Conservation (phyloP, 2,329 filamentous ascomycete genomes). For the Colletotrichum godetiae region DNA sequence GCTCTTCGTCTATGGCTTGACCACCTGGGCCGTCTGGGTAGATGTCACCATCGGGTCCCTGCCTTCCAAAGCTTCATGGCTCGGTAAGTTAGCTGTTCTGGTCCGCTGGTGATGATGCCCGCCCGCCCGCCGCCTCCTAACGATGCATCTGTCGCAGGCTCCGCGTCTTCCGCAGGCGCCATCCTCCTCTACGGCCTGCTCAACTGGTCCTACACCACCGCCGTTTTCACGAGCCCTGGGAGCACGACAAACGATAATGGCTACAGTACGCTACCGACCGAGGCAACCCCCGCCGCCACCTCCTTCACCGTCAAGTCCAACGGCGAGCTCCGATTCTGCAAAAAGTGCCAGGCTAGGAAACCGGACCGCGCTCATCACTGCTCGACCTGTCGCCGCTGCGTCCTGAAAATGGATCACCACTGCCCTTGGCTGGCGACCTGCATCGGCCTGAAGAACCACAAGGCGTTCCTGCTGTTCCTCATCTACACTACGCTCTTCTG, state of each 20-base stretch:
- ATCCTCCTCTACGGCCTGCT: constrained; percentile 80
- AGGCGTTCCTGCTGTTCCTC: constrained; percentile 92
- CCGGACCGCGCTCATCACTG: constrained; percentile 97
- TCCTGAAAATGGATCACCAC: constrained; percentile 99
- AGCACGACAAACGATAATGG: constrained; percentile 72
- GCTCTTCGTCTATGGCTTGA: constrained; percentile 86
- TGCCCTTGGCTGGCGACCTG: constrained; percentile 98
- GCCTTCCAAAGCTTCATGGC: constrained; percentile 63
- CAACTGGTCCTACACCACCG: constrained; percentile 90
- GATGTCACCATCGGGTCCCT: constrained; percentile 77
- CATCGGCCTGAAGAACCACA: constrained; percentile 94
- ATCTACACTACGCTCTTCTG: constrained; percentile 90
- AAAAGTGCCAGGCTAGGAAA: constrained; percentile 95
- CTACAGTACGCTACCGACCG: constrained; percentile 86
- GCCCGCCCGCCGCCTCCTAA: constrained; percentile 24
- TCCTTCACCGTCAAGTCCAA: constrained; percentile 94
- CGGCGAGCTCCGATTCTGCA: constrained; percentile 90
- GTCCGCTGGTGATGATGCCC: constrained; percentile 26
- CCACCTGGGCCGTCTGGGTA: constrained; percentile 95
- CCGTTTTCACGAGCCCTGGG: constrained; percentile 93
- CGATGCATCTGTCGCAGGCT: constrained; percentile 53
- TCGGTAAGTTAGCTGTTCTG: constrained; percentile 57
- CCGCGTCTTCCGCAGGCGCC: constrained; percentile 69
- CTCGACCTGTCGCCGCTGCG: constrained; percentile 91
- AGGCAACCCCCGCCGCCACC: constrained; percentile 69